A percentile compares a stretch with the other conserved stretches of the same genome.
phyloP scores from a whole-genome alignment of 2,329 filamentous ascomycete genomes.

The Emmonsia crescens region DNA sequence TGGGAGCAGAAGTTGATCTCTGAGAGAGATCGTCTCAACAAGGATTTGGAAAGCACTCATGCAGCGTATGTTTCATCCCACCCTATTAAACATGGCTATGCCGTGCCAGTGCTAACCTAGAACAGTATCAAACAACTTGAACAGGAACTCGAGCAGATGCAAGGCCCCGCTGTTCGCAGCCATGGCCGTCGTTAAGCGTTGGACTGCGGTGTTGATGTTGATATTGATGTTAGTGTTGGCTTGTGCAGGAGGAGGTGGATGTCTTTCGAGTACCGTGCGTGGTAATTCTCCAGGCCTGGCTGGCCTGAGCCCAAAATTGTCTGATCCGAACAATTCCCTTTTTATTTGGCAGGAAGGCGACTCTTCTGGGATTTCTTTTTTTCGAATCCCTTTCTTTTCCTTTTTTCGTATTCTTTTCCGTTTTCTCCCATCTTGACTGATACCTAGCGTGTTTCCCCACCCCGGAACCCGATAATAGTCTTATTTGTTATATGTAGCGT shows the following conservation, averaged over 20 bases:
- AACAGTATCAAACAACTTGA: slow-evolving; percentile 49
- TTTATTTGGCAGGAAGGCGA: slow-evolving; percentile 13
- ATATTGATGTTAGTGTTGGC: not conserved
- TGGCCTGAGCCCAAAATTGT: slow-evolving; percentile 3
- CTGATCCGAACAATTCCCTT: slow-evolving; percentile 1
- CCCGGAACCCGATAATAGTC: slow-evolving; percentile 29
- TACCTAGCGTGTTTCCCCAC: slow-evolving; percentile 31
- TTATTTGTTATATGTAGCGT: slow-evolving; percentile 30
- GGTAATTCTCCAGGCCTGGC: slow-evolving; percentile 1
- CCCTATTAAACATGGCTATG: not conserved
- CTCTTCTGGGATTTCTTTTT: slow-evolving; percentile 23
- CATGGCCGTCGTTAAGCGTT: slow-evolving; percentile 70
- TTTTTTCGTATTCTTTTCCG: slow-evolving; percentile 9
- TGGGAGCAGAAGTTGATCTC: slow-evolving; percentile 99
- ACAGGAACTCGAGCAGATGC: slow-evolving; percentile 83
- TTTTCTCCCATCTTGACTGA: slow-evolving; percentile 20
- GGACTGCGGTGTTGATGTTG: slow-evolving; percentile 1
- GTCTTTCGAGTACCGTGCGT: slow-evolving; percentile 11
- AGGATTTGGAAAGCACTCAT: slow-evolving; percentile 96
- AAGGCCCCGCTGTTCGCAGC: slow-evolving; percentile 80
- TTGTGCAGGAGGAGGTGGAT: slow-evolving; percentile 8
- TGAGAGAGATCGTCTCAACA: slow-evolving; percentile 97
- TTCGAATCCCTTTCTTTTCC: not conserved
- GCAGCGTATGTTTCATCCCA: slow-evolving; percentile 46
- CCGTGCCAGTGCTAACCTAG: slow-evolving; percentile 19